Percentiles rank a stretch among this genome's conserved stretches.
Evolutionary conservation across 352 stramenopile genomes (phyloP).

Genomic region (Phytophthora fragariae): DNA sequence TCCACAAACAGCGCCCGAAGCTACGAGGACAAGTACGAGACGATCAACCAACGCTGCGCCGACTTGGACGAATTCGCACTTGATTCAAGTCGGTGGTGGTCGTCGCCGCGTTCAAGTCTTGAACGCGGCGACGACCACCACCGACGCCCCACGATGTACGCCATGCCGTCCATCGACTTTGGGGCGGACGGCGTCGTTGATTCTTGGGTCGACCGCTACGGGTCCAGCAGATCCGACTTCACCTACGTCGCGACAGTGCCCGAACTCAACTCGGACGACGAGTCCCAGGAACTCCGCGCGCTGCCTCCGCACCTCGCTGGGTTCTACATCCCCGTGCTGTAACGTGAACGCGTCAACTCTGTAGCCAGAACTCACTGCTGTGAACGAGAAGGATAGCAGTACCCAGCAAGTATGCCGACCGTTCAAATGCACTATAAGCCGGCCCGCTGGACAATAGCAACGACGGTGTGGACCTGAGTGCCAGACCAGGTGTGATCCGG

Average conservation of each 20-base stretch:
- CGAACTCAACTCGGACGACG: constrained; percentile 13
- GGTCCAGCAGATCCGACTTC: constrained; percentile 32
- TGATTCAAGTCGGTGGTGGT: no score
- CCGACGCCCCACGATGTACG: constrained; percentile 40
- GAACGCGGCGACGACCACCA: constrained; percentile 30
- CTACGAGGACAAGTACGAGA: constrained; percentile 39
- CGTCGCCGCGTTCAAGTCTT: no score
- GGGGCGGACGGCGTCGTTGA: constrained; percentile 19
- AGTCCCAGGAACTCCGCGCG: constrained; percentile 1
- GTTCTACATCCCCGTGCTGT: constrained; percentile 45
- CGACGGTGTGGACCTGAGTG: not conserved
- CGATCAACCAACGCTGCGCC: constrained; percentile 24
- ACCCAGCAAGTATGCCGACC: not conserved
- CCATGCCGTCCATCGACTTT: constrained; percentile 39
- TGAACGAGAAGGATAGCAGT: constrained; percentile 1
- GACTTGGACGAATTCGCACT: constrained; percentile 37
- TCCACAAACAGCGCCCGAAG: constrained; percentile 31
- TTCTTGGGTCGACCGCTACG: constrained; percentile 39
- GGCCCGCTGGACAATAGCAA: not conserved
- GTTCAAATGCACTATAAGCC: constrained; percentile 21
- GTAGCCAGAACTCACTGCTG: not conserved
- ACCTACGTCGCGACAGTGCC: constrained; percentile 39
- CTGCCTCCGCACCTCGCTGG: constrained; percentile 13
- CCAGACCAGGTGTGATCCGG: not conserved
- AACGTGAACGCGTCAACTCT: constrained; percentile 3